phyloP scores from a whole-genome alignment of 768 basidiomycete genomes.

The Boletus vermiculosoides region DNA sequence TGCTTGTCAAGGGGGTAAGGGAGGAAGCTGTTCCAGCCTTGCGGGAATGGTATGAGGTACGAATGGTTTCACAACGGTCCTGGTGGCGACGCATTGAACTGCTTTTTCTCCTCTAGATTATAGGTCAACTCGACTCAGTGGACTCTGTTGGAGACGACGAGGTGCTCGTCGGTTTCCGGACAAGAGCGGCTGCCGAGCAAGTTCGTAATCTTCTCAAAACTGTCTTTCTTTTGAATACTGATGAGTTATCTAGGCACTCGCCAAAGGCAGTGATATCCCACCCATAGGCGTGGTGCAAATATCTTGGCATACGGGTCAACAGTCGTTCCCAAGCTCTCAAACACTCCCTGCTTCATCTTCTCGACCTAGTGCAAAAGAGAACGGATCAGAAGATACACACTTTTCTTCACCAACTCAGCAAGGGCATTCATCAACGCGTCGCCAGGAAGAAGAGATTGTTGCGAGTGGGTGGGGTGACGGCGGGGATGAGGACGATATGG shows the following conservation, averaged over 20 bases:
- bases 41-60: conserved; percentile 82
- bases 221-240: conserved; percentile 2
- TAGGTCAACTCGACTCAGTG: conserved; percentile 68
- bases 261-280: conserved; percentile 69
- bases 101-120: conserved; percentile 42
- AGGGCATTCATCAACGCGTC: conserved; percentile 32
- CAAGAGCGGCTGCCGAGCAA: conserved; percentile 74
- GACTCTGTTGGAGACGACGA: conserved; percentile 55
- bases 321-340: conserved; percentile 19
- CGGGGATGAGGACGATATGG: conserved; percentile 72
- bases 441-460: conserved; percentile 59
- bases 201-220: conserved; percentile 37
- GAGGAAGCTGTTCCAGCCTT: conserved; percentile 57
- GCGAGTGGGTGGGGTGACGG: conserved; percentile 70
- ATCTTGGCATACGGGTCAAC: conserved; percentile 56
- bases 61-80: conserved; percentile 1
- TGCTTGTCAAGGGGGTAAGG: conserved; percentile 69
- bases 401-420: conserved; percentile 14
- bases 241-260: conserved; percentile 52
- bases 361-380: conserved; percentile 22
- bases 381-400: conserved; percentile 26
- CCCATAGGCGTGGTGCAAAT: conserved; percentile 63
- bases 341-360: conserved; percentile 19
- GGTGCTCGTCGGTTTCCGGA: conserved; percentile 67
- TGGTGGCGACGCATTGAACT: not conserved